phyloP scores from a whole-genome alignment of 495 filamentous ascomycete species.

The Xylaria telfairii region DNA sequence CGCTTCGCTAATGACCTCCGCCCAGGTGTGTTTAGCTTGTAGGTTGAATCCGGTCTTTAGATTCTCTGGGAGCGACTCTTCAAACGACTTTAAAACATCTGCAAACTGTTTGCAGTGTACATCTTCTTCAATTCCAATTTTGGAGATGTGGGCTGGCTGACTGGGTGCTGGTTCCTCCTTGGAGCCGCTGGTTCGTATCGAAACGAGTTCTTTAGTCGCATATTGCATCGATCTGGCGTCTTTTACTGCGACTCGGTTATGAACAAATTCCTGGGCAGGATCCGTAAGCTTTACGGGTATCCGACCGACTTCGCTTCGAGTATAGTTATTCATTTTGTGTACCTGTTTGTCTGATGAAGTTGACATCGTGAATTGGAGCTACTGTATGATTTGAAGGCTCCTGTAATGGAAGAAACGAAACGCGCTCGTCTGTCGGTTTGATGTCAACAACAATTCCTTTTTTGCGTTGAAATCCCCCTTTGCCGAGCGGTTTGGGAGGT shows the following conservation, averaged over 20 bases:
- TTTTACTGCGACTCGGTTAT: conserved; percentile 17
- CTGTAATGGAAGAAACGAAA: not conserved
- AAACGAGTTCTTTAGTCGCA: not conserved
- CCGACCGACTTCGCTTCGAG: conserved; percentile 1
- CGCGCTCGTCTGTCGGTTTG: too few species aligned
- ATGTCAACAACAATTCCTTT: too few species aligned
- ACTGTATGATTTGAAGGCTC: not conserved
- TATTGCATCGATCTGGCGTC: not conserved
- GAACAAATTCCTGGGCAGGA: conserved; percentile 20
- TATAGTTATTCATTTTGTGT: conserved; percentile 3
- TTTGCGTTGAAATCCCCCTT: too few species aligned
- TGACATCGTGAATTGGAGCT: not conserved
- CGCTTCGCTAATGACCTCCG: conserved; percentile 12
- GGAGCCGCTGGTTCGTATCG: too few species aligned
- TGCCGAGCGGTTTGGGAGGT: too few species aligned
- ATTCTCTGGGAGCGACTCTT: not conserved
- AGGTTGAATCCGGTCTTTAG: not conserved
- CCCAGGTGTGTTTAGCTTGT: not conserved
- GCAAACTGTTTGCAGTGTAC: conserved; percentile 3
- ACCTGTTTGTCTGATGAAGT: not conserved
- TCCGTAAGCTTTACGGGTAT: conserved; percentile 13
- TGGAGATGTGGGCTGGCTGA: not conserved
- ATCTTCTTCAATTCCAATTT: not conserved
- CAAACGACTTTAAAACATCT: not conserved
- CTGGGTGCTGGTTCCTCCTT: not conserved